Base-by-base conservation (phyloP, 169 alveolate species). In the Eimeria praecox region DNA sequence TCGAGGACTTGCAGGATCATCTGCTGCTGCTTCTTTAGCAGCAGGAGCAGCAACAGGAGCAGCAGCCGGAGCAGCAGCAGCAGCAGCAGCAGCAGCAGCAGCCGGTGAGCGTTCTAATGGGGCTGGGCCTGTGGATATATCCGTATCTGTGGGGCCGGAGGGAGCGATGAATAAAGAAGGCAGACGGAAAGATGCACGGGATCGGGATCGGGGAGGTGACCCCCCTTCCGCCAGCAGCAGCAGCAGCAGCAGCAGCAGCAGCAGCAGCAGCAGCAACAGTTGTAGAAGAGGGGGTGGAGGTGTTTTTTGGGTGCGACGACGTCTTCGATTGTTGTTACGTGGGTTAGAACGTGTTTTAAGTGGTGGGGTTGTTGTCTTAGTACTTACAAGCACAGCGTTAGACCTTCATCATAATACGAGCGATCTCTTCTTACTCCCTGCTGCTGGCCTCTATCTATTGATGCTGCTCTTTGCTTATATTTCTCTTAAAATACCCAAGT, bases 61-160 rank as follows among this genome's bases (percentile, higher is more conserved):
- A 69, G 82, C 82, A 69, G 82, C 82, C n/a, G n/a, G n/a, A n/a
- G n/a, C n/a, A 69, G 82, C 82, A 69, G 82, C 82, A 69, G n/a
- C n/a, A n/a, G n/a, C n/a, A n/a, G n/a, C n/a, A n/a, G n/a, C n/a
- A n/a, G n/a, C 62, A 52, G 62, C 62, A 52, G 62, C 62, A 52
- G 62, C 62, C 10, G 80, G 33, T 10, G 40, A 69, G 12, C 35
- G 40, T 69, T 69, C 80, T 1, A 69, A 69, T 33, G 80, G 80
- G 80, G 40, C 27, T 16, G 62, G 24, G 9, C 62, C 62, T 52
- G 5, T 52, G 3, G 62, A 52, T 52, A 52, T 52, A 52, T 52
- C 62, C 18, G 62, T 52, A 20, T 12, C 62, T 52, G 62, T 52
- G 62, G 62, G 62, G 62, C 18, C 62, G 0, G 62, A 52, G 0